Percentiles rank a stretch among this genome's conserved stretches.
Conservation (phyloP, 345 rosid species). For the Acer negundo region DNA sequence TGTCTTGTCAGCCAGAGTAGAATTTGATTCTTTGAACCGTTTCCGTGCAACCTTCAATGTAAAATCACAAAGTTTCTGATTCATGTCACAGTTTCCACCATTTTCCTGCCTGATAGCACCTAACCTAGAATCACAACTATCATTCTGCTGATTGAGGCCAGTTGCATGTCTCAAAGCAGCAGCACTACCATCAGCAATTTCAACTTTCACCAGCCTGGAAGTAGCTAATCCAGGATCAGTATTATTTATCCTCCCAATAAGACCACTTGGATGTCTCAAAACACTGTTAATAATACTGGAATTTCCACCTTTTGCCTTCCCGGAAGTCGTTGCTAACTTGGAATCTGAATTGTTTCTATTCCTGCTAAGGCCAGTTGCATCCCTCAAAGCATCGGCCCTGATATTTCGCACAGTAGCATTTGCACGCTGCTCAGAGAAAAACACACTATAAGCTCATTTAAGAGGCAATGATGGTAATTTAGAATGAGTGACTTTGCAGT, state of each 20-base stretch:
- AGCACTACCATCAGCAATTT: conserved; percentile 18
- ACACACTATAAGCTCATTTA: conserved; percentile 8
- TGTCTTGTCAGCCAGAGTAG: conserved; percentile 15
- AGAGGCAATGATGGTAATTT: conserved; percentile 11
- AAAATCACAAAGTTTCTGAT: conserved; percentile 32
- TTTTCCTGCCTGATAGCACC: conserved; percentile 19
- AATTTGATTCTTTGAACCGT: conserved; percentile 21
- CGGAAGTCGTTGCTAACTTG: neutral
- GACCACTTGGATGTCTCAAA: conserved; percentile 10
- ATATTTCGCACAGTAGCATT: conserved; percentile 20
- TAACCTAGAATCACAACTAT: conserved; percentile 22
- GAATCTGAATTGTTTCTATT: conserved; percentile 1
- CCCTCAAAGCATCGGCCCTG: conserved; percentile 15
- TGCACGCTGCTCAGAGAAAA: conserved; percentile 36
- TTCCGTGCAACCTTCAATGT: conserved; percentile 22
- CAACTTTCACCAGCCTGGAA: conserved; percentile 13
- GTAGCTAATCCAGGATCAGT: conserved; percentile 17
- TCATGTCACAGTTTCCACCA: conserved; percentile 20
- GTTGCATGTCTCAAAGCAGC: conserved; percentile 19
- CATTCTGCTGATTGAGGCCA: conserved; percentile 15
- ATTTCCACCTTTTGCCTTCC: conserved; percentile 1
- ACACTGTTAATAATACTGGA: conserved; percentile 5
- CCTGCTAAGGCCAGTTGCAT: neutral
- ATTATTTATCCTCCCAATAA: conserved; percentile 7
- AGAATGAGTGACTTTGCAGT: neutral